Percentiles rank a stretch among this genome's conserved stretches.
These are phyloP conservation scores for Helicostylum pulchrum DNA, from an alignment of 192 early-diverging fungal species.

Conservation along the genomic window DNA sequence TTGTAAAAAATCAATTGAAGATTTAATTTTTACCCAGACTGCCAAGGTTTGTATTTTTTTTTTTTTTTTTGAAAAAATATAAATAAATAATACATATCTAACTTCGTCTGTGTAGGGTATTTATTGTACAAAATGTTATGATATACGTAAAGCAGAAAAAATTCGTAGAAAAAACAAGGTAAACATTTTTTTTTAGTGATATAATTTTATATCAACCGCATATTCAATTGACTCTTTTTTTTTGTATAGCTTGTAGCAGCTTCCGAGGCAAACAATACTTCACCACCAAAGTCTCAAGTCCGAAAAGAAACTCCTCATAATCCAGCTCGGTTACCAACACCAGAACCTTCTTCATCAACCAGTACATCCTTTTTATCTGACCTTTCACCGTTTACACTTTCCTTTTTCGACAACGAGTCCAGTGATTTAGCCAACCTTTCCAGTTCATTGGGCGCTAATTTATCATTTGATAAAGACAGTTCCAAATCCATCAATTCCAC, in stretches of 20 bases:
- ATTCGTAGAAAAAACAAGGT: conserved; percentile 38
- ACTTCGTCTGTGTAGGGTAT: conserved; percentile 48
- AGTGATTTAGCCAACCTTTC: conserved; percentile 34
- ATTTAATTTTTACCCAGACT: conserved; percentile 77
- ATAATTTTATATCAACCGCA: too few species aligned
- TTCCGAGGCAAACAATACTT: too few species aligned
- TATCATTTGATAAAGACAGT: conserved; percentile 9
- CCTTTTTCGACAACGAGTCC: conserved; percentile 38
- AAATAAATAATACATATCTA: background rate
- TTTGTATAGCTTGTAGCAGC: too few species aligned
- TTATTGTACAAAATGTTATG: conserved; percentile 74
- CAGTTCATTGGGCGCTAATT: conserved; percentile 28
- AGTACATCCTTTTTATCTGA: conserved; percentile 1
- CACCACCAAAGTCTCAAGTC: background rate
- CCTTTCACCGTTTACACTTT: conserved; percentile 30
- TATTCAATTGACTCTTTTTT: too few species aligned
- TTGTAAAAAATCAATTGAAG: conserved; percentile 71
- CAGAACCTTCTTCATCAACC: background rate
- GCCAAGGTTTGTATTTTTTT: conserved; percentile 44
- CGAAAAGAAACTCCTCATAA: background rate
- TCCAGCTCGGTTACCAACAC: background rate
- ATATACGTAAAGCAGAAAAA: conserved; percentile 58
- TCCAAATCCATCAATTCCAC: conserved; percentile 3
- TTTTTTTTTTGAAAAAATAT: background rate
- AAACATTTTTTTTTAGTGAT: background rate